Evolutionary conservation across 192 early-diverging fungal genomes (phyloP), one percentile per base, ranked within the genome.

Genomic region (Coemansia sp.): DNA sequence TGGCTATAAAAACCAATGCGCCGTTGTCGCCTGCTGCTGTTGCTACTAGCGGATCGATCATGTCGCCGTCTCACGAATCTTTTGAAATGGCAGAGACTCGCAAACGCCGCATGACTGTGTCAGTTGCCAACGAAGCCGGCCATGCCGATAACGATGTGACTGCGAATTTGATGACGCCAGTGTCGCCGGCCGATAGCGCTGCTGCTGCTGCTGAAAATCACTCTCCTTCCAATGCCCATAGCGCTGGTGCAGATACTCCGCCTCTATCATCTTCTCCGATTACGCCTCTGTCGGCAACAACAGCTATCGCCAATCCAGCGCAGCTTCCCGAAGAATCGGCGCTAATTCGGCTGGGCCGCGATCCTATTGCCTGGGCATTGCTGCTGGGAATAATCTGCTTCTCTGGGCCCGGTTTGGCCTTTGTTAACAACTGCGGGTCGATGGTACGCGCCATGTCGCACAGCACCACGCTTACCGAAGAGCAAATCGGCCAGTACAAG

Each of bases 401-500:
- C 31, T 74, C 76, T 1, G 80, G 80, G 9, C 80, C 80, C 0
- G 80, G 76, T 0, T 37, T 83, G n/a, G 73, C 72, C 19, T 83
- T 83, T 67, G 70, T 83, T 38, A 83, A 83, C 67, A 83, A 83
- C 80, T 83, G 80, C 64, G 80, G 80, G 25, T 71, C 80, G 1
- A 77, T 83, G 80, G 80, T 83, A 23, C 76, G 80, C 1, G 76
- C 80, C 15, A 65, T 83, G 72, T 62, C 80, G 21, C 68, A 74
- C 64, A 53, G 19, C 37, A 75, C 70, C 1, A 17, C 69, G 60
- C 51, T 77, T 23, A 67, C 66, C 1, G 48, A 62, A 6, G 76
- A 78, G 53, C 76, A 83, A 48, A 46, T 78, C 10, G 76, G 76
- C 27, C 68, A 69, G 60, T 83, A 72, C 72, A 74, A 75, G 57